These are phyloP conservation scores for Pleurotus ostreatus DNA, from an alignment of 768 basidiomycete genomes.

Conservation along the genomic window DNA sequence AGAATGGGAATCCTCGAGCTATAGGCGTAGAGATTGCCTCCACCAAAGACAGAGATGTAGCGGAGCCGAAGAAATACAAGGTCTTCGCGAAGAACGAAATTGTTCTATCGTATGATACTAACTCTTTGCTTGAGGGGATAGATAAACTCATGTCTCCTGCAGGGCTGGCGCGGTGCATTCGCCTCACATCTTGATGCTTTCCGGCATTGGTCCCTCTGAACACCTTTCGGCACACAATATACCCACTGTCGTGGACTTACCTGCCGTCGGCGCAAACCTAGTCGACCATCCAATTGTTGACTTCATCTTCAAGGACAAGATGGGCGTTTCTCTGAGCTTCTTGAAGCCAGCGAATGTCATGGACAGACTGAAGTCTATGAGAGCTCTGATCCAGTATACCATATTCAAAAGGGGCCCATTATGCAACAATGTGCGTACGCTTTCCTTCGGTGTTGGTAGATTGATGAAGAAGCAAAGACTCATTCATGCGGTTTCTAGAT, in stretches of 20 bases:
- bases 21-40: constrained; percentile 54
- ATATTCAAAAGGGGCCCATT: constrained; percentile 46
- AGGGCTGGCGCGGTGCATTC: constrained; percentile 65
- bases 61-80: constrained; percentile 24
- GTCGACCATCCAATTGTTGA: constrained; percentile 66
- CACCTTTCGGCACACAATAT: constrained; percentile 55
- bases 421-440: constrained; percentile 44
- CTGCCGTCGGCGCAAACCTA: constrained; percentile 73
- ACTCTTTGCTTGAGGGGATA: too few species aligned
- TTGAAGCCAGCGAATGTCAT: constrained; percentile 27
- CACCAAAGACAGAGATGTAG: constrained; percentile 22
- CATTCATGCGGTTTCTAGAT: constrained; percentile 22
- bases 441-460: background rate
- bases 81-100: constrained; percentile 52
- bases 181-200: constrained; percentile 69
- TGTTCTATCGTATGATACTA: constrained; percentile 43
- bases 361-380: constrained; percentile 23
- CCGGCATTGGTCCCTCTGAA: constrained; percentile 69
- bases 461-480: too few species aligned
- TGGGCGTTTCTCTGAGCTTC: constrained; percentile 36
- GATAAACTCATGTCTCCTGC: background rate
- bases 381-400: constrained; percentile 36
- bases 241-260: constrained; percentile 55
- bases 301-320: constrained; percentile 50
- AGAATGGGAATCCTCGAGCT: constrained; percentile 32